Evolutionary conservation across 2,329 filamentous ascomycete species (phyloP).

Genomic region (Lachnellula cervina): DNA sequence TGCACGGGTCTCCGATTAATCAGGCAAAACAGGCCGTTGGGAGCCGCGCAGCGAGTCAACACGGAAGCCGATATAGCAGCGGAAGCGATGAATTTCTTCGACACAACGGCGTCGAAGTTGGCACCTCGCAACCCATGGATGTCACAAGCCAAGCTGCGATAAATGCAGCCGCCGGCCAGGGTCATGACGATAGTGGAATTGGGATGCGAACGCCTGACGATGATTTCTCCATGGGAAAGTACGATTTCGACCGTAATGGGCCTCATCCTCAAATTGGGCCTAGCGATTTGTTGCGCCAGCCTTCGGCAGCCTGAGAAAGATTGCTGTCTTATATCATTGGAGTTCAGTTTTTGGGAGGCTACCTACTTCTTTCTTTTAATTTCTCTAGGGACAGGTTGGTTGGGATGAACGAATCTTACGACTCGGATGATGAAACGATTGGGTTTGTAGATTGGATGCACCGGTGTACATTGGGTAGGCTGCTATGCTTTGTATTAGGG

Average conservation of each 20-base stretch:
- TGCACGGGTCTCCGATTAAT: slow-evolving; percentile 31
- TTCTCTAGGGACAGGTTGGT: slow-evolving; percentile 14
- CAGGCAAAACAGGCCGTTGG: slow-evolving; percentile 17
- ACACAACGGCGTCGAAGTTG: slow-evolving; percentile 15
- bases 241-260: slow-evolving; percentile 36
- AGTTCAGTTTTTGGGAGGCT: slow-evolving; percentile 3
- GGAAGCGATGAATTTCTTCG: slow-evolving; percentile 30
- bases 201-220: slow-evolving; percentile 65
- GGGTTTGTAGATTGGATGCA: slow-evolving; percentile 20
- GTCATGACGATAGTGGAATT: slow-evolving; percentile 70
- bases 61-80: slow-evolving; percentile 28
- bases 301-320: slow-evolving; percentile 12
- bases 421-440: slow-evolving; percentile 22
- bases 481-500: background rate
- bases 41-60: slow-evolving; percentile 23
- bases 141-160: slow-evolving; percentile 41
- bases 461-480: slow-evolving; percentile 20
- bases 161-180: slow-evolving; percentile 46
- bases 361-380: slow-evolving; percentile 13
- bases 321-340: background rate
- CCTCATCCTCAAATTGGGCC: slow-evolving; percentile 19
- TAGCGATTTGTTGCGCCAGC: slow-evolving; percentile 16
- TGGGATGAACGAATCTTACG: slow-evolving; percentile 16
- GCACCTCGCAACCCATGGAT: slow-evolving; percentile 30
- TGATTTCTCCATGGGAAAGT: slow-evolving; percentile 58